Percentiles rank a stretch among this genome's conserved stretches.
Conservation (phyloP, 2,329 filamentous ascomycete species). For the Diaporthe humulicola region DNA sequence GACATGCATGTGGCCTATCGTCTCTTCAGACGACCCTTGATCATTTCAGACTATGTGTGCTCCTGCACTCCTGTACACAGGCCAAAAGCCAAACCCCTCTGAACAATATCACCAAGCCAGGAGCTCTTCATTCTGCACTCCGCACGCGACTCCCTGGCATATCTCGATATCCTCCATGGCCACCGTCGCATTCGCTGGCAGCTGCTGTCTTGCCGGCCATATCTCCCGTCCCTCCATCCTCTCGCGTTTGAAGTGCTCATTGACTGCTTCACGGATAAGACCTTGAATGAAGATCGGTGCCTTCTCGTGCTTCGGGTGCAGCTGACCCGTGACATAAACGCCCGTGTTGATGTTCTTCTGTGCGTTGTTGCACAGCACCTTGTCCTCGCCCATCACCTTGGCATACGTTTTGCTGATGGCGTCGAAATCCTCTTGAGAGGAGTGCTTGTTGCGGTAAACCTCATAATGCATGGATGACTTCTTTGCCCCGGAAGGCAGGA, state of each 20-base stretch:
- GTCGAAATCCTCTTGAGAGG: constrained; percentile 14
- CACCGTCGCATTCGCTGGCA: neutral
- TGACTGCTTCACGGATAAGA: constrained; percentile 6
- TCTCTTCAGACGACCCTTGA: neutral
- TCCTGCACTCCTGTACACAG: neutral
- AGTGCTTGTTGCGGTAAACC: constrained; percentile 15
- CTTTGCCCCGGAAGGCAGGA: neutral
- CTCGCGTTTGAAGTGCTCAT: constrained; percentile 20
- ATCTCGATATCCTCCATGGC: constrained; percentile 9
- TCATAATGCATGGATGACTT: constrained; percentile 22
- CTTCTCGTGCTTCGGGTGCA: constrained; percentile 25
- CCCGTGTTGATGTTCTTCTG: constrained; percentile 27
- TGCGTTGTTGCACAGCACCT: constrained; percentile 26
- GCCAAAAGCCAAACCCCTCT: neutral
- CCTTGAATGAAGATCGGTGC: constrained; percentile 19
- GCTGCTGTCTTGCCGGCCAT: constrained; percentile 9
- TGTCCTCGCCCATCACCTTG: constrained; percentile 19
- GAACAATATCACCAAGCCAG: neutral
- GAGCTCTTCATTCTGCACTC: neutral
- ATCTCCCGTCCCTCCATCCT: constrained; percentile 13
- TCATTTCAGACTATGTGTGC: neutral
- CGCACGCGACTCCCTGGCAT: neutral
- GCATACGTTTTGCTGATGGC: constrained; percentile 20
- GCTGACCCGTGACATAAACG: constrained; percentile 21
- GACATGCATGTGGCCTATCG: no score